Evolutionary conservation across 2,329 filamentous ascomycete species (phyloP), one percentile per base, ranked within the genome.

Genomic region (Alternaria triticina): DNA sequence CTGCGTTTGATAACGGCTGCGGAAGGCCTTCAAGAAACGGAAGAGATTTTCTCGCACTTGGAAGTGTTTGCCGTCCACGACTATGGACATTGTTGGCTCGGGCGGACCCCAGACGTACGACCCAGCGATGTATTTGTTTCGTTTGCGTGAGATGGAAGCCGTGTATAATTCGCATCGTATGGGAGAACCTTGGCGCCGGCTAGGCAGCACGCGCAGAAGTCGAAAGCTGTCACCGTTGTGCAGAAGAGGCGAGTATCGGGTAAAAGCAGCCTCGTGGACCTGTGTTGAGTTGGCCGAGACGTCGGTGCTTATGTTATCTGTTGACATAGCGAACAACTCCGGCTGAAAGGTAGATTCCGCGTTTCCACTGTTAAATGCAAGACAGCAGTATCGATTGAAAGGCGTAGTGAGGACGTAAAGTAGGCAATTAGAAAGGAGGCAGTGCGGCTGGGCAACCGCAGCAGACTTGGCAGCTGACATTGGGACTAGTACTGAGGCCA

Each of bases 151-250:
- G 2, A 51, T 51, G 0, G 12, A 23, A 33, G 47, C 5, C 2
- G 27, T 33, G 28, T 7, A 23, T 2, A 23, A 13, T 30, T 51
- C 47, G 17, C 47, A 51, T 33, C 20, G 47, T 27, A 51, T 1
- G 8, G 47, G 17, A 15, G 47, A 23, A 20, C 11, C 33, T 0
- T 36, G 33, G 33, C 15, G 0, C 17, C 7, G 6, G 27, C 12
- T 33, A 33, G 47, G 28, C 25, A 51, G 47, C 25, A 51, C 27
- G 27, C 47, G 47, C 27, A 51, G 6, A 51, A 51, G 27, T 23
- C 47, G 27, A 3, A 51, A 51, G 12, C 47, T 51, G 28, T 51
- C 47, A 9, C 47, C 28, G 47, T 51, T 5, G 1, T 6, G 17
- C 27, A 17, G 3, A 51, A 51, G 47, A 51, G 47, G 47, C 13